A percentile compares a stretch with the other conserved stretches of the same genome.
These are phyloP conservation scores for Gloeostereum incarnatum DNA, from an alignment of 768 basidiomycete species.

Conservation along the genomic window DNA sequence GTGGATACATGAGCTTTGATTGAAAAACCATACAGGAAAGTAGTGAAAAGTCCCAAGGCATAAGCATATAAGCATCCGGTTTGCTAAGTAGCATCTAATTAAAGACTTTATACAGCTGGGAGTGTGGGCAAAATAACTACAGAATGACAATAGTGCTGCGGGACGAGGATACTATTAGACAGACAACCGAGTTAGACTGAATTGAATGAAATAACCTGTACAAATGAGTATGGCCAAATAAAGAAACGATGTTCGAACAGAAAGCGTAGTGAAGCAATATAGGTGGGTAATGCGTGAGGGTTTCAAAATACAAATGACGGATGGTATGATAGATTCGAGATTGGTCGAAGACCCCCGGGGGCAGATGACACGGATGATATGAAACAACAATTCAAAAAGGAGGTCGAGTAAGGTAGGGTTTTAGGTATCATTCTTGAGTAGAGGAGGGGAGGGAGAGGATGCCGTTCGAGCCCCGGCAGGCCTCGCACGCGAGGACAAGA, in stretches of 20 bases:
- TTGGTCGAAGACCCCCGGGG: conserved; percentile 21
- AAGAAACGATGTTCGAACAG: conserved; percentile 20
- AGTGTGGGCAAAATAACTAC: conserved; percentile 66
- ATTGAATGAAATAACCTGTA: conserved; percentile 47
- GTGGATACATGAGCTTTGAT: too few species aligned
- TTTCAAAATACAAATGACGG: conserved; percentile 68
- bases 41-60: too few species aligned
- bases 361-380: conserved; percentile 24
- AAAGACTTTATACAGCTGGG: conserved; percentile 45
- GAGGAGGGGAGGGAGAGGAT: too few species aligned
- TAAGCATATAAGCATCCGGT: too few species aligned
- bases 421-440: too few species aligned
- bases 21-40: too few species aligned
- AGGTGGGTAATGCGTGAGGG: conserved; percentile 51
- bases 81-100: conserved; percentile 23
- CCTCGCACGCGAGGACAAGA: not conserved
- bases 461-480: not conserved
- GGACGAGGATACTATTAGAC: conserved; percentile 49
- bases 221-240: conserved; percentile 33
- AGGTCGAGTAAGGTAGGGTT: conserved; percentile 32
- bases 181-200: conserved; percentile 48
- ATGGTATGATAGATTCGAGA: conserved; percentile 39
- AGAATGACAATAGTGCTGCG: conserved; percentile 62
- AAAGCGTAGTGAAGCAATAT: conserved; percentile 26
- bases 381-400: conserved; percentile 27